These are phyloP conservation scores for Eucalyptus erythrocorys DNA, from an alignment of 345 rosid species.

Conservation along the genomic window DNA sequence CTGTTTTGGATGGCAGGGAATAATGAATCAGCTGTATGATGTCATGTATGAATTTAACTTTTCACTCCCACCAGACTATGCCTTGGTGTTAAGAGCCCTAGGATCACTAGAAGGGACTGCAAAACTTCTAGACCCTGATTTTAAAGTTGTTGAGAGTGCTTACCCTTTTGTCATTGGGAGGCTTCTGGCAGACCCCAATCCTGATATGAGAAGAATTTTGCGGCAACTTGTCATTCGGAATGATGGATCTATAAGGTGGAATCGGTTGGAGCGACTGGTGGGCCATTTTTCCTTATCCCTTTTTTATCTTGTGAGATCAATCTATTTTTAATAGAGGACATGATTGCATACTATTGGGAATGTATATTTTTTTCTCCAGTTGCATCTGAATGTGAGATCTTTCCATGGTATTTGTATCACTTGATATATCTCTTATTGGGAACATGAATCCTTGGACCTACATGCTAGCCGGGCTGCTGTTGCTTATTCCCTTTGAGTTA, in stretches of 20 bases:
- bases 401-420: neutral
- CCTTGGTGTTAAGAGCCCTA: slow-evolving; percentile 84
- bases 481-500: neutral
- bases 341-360: neutral
- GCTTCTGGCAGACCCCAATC: slow-evolving; percentile 80
- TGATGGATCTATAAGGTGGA: slow-evolving; percentile 93
- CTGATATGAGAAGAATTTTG: slow-evolving; percentile 89
- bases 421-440: neutral
- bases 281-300: neutral
- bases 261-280: slow-evolving; percentile 87
- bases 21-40: slow-evolving; percentile 77
- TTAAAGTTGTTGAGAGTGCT: slow-evolving; percentile 84
- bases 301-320: neutral
- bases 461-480: neutral
- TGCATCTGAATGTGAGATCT: neutral
- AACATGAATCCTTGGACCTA: neutral
- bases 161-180: slow-evolving; percentile 87
- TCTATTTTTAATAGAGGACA: neutral
- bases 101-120: slow-evolving; percentile 98
- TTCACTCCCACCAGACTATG: slow-evolving; percentile 93
- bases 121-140: slow-evolving; percentile 82
- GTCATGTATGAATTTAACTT: slow-evolving; percentile 87
- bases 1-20: slow-evolving; percentile 40
- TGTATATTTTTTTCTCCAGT: neutral
- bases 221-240: slow-evolving; percentile 79